Evolutionary conservation across 441 rosid genomes (phyloP), one percentile per base, ranked within the genome.

Genomic region (Daphne laureola): DNA sequence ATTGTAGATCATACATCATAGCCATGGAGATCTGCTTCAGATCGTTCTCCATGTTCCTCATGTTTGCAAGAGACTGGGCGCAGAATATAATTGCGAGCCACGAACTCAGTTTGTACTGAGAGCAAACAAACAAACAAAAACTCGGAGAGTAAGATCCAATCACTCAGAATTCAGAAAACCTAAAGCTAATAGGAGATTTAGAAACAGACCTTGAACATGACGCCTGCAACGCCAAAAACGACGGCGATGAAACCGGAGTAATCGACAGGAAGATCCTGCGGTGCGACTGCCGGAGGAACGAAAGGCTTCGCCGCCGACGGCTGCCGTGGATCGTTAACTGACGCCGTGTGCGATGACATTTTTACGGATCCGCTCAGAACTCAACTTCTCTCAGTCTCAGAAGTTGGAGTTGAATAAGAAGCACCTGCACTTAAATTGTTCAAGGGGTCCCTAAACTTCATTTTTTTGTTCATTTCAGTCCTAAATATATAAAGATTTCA

Each of bases 21-120:
- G 94, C 98, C 98, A 92, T 88, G 54, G 94, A 86, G 64, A 92
- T 80, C 74, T 92, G 96, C 68, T 89, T 92, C 58, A 92, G 90
- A 76, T 92, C 98, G 49, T 73, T 86, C 75, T 89, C 98, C 15
- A 80, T 52, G 64, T 92, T 89, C 82, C 78, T 82, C 96, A 86
- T 88, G 64, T 82, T 91, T 11, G 80, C 81, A 1, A 91, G 75
- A 8, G 96, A 86, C 63, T 88, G 93, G 3, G 95, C 93, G 58
- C 95, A 83, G 76, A 84, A 86, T 61, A 92, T 82, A 41, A 88
- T 73, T 13, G 96, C 98, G 13, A 92, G 78, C 98, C 98, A 92
- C 43, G 98, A 92, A 77, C 95, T 79, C 18, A 86, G 76, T 79
- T 92, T 92, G 73, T 88, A 92, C 96, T 91, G 90, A 56, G 46